Evolutionary conservation across 768 basidiomycete genomes (phyloP).

Genomic region (Suillus clintonianus): DNA sequence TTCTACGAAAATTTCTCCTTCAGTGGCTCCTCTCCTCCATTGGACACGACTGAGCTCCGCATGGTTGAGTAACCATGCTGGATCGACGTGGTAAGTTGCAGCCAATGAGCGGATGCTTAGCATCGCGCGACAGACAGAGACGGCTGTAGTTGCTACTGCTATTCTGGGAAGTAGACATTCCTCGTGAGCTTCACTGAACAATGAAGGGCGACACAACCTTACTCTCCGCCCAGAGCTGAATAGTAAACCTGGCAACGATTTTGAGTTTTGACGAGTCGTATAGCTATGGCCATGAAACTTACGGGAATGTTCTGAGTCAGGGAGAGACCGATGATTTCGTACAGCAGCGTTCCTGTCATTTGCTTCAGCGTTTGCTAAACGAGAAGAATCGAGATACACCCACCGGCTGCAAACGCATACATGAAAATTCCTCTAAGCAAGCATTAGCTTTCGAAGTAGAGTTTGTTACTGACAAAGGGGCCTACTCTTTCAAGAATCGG

Average conservation of each 20-base stretch:
- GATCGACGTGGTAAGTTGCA: conserved; percentile 39
- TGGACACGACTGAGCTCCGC: conserved; percentile 47
- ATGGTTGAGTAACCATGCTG: conserved; percentile 46
- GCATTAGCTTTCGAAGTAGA: not conserved
- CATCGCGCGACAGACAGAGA: conserved; percentile 41
- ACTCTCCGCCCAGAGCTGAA: conserved; percentile 12
- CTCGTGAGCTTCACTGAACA: not conserved
- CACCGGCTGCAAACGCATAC: conserved; percentile 22
- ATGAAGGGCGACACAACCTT: not conserved
- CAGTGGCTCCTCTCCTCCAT: conserved; percentile 37
- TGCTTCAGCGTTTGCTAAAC: not conserved
- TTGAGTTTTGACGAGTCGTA: not conserved
- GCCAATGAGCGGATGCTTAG: conserved; percentile 46
- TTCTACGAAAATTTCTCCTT: conserved; percentile 40
- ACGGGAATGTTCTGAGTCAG: conserved; percentile 11
- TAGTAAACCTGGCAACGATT: conserved; percentile 10
- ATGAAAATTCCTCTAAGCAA: conserved; percentile 21
- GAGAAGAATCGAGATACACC: too few relatives aligned
- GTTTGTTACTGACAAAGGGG: not conserved
- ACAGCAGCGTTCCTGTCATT: conserved; percentile 18
- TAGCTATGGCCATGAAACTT: not conserved
- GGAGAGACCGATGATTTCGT: conserved; percentile 12
- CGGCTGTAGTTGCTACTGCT: conserved; percentile 11
- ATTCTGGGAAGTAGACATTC: conserved; percentile 1
- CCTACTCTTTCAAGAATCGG: conserved; percentile 23